These are phyloP conservation scores for Dactylellina haptotyla DNA, from an alignment of 2,329 filamentous ascomycete genomes.

Conservation along the genomic window DNA sequence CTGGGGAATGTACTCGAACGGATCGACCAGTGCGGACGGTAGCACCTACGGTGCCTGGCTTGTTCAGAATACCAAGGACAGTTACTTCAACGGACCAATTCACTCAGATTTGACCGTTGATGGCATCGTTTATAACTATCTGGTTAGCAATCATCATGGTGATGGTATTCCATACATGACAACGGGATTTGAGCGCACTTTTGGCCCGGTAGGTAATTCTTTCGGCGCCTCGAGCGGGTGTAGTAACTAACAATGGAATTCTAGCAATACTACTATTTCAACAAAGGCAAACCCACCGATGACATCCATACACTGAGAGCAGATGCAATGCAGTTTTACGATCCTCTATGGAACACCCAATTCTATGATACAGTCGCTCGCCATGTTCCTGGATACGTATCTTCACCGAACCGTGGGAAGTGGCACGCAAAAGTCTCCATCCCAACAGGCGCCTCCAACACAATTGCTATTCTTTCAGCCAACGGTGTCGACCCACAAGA, in stretches of 20 bases:
- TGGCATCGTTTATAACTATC: conserved; percentile 74
- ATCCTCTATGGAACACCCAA: conserved; percentile 67
- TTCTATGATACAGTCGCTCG: conserved; percentile 73
- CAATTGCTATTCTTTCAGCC: conserved; percentile 69
- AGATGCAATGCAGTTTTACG: conserved; percentile 68
- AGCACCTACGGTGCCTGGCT: conserved; percentile 71
- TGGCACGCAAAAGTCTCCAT: conserved; percentile 67
- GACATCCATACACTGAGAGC: conserved; percentile 65
- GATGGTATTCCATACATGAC: conserved; percentile 73
- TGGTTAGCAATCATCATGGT: conserved; percentile 65
- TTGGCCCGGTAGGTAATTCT: conserved; percentile 64
- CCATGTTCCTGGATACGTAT: conserved; percentile 70
- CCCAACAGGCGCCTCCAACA: conserved; percentile 65
- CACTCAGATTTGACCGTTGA: conserved; percentile 73
- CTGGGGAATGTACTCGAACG: conserved; percentile 64
- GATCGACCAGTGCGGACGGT: conserved; percentile 65
- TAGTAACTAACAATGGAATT: background rate
- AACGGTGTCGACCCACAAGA: conserved; percentile 69
- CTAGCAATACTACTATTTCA: conserved; percentile 71
- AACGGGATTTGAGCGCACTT: conserved; percentile 72
- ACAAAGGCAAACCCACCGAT: conserved; percentile 65
- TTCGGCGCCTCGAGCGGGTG: no score
- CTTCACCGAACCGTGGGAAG: conserved; percentile 66
- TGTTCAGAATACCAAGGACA: conserved; percentile 73
- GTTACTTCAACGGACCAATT: conserved; percentile 71